Percentiles rank a stretch among this genome's conserved stretches.
Evolutionary conservation across 805 yeast genomes (phyloP).

Genomic region (Candida glaebosa): DNA sequence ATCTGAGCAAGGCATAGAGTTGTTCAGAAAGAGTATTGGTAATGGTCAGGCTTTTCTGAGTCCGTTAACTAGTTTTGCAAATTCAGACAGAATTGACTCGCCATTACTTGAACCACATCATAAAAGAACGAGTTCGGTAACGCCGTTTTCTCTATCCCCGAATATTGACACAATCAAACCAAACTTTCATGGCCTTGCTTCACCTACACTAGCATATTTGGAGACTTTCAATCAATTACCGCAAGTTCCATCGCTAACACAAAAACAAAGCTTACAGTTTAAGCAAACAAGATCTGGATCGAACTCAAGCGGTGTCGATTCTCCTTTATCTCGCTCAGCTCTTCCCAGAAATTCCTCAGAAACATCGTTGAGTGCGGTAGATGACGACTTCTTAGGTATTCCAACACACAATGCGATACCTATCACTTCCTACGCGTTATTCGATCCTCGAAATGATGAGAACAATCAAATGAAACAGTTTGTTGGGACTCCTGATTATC

Average conservation of each 20-base stretch:
- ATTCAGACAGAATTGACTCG: conserved; percentile 17
- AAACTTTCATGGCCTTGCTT: conserved; percentile 5
- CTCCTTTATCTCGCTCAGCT: conserved; percentile 49
- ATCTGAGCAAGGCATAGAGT: conserved; percentile 40
- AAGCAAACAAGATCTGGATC: conserved; percentile 20
- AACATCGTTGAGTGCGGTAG: conserved; percentile 52
- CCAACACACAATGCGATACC: conserved; percentile 19
- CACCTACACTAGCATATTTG: conserved; percentile 13
- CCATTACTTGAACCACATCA: conserved; percentile 24
- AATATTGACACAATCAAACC: conserved; percentile 26
- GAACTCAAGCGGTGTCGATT: conserved; percentile 39
- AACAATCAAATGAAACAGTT: conserved; percentile 53
- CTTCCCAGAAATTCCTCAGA: conserved; percentile 52
- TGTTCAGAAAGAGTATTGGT: conserved; percentile 28
- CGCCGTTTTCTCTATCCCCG: conserved; percentile 45
- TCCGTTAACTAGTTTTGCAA: conserved; percentile 19
- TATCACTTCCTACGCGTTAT: conserved; percentile 53
- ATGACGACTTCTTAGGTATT: conserved; percentile 43
- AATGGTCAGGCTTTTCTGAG: conserved; percentile 17
- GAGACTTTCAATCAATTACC: conserved; percentile 10
- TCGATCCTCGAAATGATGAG: conserved; percentile 61
- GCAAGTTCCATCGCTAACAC: conserved; percentile 1
- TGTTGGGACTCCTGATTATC: conserved; percentile 96
- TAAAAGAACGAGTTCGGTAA: conserved; percentile 38
- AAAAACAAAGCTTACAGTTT: conserved; percentile 4